Base-by-base conservation (phyloP, 768 basidiomycete species). In the Vararia minispora region DNA sequence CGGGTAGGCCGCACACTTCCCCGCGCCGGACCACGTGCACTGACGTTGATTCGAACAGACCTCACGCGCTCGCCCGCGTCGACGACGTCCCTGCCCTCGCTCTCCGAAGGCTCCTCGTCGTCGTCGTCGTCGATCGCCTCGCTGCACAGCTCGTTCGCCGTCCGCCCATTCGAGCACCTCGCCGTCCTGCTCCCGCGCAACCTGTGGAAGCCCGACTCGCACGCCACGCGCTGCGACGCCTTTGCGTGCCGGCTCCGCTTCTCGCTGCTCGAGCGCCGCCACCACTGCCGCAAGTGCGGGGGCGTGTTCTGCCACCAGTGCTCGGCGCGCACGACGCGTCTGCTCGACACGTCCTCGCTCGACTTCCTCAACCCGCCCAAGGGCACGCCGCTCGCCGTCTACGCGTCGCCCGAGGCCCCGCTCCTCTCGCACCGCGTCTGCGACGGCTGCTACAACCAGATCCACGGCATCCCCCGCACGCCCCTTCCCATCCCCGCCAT, bases 201-300 rank as follows among this genome's bases (percentile, higher is more conserved):
- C 37, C 69, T 84, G 27, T 88, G 85, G 85, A 87, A 87, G 75
- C 69, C 78, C 36, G 84, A 87, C 57, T 60, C 65, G 4, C 57
- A 71, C 11, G 73, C 84, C 3, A 45, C 68, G 10, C 53, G 58
- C 34, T 88, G 84, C 63, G 83, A 87, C 61, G 83, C 72, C 53
- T 79, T 83, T 45, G 69, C 72, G 51, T 88, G 84, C 59, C 67
- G 67, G 40, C 63, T 68, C 45, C 57, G 56, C 35, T 87, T 87
- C 56, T 70, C 74, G 42, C 54, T 87, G 43, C 69, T 78, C 30
- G 79, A 83, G 46, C 35, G 17, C 23, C n/a, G 39, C 28, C 52
- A 82, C 79, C 85, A 88, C 44, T 88, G 85, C 58, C 72, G 85
- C 55, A 87, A 86, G 54, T 87, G 85, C 47, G 85, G 85, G 35